phyloP scores from a whole-genome alignment of 805 yeast genomes.

The Saccharomycopsis fermentans region DNA sequence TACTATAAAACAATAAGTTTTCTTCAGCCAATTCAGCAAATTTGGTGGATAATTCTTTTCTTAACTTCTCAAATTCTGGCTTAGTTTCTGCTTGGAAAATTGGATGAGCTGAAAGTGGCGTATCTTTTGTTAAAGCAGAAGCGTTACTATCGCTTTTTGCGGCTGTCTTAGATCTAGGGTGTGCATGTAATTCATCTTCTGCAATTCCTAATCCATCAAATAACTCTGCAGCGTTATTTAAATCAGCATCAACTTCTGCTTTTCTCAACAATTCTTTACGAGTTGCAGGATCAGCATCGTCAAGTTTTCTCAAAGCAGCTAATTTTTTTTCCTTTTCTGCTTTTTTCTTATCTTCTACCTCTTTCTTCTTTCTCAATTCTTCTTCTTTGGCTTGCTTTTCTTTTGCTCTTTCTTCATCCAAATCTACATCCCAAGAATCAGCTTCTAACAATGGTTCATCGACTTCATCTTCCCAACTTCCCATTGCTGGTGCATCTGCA shows the following conservation, averaged over 20 bases:
- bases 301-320: slow-evolving; percentile 36
- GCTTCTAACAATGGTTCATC: slow-evolving; percentile 67
- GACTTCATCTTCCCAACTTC: slow-evolving; percentile 69
- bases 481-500: slow-evolving; percentile 40
- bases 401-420: slow-evolving; percentile 38
- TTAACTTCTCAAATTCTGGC: slow-evolving; percentile 66
- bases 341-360: slow-evolving; percentile 38
- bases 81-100: slow-evolving; percentile 74
- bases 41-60: slow-evolving; percentile 59
- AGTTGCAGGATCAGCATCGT: slow-evolving; percentile 62
- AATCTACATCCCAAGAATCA: slow-evolving; percentile 84
- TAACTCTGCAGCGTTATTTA: slow-evolving; percentile 86
- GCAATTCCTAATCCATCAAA: slow-evolving; percentile 63
- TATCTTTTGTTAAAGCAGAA: slow-evolving; percentile 39
- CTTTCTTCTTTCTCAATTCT: slow-evolving; percentile 26
- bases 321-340: slow-evolving; percentile 27
- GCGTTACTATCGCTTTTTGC: slow-evolving; percentile 26
- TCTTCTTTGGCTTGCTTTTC: slow-evolving; percentile 28
- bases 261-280: slow-evolving; percentile 62
- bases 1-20: slow-evolving; percentile 57
- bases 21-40: slow-evolving; percentile 51
- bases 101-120: slow-evolving; percentile 69
- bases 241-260: slow-evolving; percentile 77
- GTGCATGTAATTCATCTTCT: slow-evolving; percentile 27
- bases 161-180: slow-evolving; percentile 33